Evolutionary conservation across 2,329 filamentous ascomycete genomes (phyloP), one percentile per base, ranked within the genome.

Genomic region (Fusarium haematococcum): DNA sequence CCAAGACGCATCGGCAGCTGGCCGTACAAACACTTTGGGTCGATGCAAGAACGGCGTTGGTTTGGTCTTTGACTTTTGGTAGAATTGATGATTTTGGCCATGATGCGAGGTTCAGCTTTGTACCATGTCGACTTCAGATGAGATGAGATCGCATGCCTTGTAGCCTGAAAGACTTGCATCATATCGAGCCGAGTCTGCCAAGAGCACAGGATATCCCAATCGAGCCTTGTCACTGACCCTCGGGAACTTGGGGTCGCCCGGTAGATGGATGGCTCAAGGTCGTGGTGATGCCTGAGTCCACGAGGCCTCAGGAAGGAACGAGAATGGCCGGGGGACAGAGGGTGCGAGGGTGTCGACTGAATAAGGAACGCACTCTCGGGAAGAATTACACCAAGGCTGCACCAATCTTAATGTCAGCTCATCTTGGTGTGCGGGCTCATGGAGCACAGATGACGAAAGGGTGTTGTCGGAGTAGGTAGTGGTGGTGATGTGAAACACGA

Each of bases 401-500:
- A 20, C 27, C 50, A 20, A 32, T 54, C 27, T 33, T 54, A 20
- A 32, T 33, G 27, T 54, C 50, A 20, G 27, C 50, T 32, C 35
- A 54, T 45, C 52, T 27, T 45, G 35, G 20, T 52, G 62, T 57
- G 68, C 7, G 20, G 27, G 27, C 27, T 32, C 27, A 8, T 20
- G 27, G 27, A 65, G 37, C 23, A 14, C 39, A 54, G 61, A 35
- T 35, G 20, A 25, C 45, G 50, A 35, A 52, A 54, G 30, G 32
- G 59, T 70, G 57, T 59, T 50, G 62, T 20, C 50, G 27, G 50
- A 54, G 50, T 63, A 56, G 48, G 50, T 56, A 6, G 35, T 37
- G 54, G 33, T 57, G 58, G 52, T 57, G 64, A 59, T 58, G 48
- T 72, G 69, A 69, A 72, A 72, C 70, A 72, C 50, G 56, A 66